A percentile compares a stretch with the other conserved stretches of the same genome.
Evolutionary conservation across 306 rosid genomes (phyloP).

Genomic region (Hippophae tibetana): DNA sequence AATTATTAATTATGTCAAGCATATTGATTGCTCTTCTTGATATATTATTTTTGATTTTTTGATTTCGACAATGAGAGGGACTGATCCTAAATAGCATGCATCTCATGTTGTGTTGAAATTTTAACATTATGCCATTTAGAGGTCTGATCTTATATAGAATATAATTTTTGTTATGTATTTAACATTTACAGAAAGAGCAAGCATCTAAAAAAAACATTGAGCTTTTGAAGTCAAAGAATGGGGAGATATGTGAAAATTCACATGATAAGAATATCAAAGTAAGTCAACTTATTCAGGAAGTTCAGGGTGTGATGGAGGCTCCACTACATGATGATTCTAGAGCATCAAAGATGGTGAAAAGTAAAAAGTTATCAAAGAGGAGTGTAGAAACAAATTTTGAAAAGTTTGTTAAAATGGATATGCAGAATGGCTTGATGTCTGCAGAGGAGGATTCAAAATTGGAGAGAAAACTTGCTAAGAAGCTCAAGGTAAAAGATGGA

Average conservation of each 20-base stretch:
- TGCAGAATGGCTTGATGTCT: conserved; percentile 15
- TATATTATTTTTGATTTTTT: too few relatives aligned
- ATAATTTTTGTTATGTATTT: not conserved
- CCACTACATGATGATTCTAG: conserved; percentile 9
- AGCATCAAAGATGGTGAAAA: conserved; percentile 18
- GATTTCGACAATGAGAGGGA: too few relatives aligned
- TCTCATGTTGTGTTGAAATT: not conserved
- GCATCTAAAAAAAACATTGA: conserved; percentile 13
- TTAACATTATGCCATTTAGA: not conserved
- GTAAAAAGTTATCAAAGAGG: conserved; percentile 20
- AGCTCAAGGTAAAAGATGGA: conserved; percentile 73
- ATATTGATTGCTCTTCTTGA: too few relatives aligned
- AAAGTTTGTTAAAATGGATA: conserved; percentile 27
- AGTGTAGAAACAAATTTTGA: conserved; percentile 34
- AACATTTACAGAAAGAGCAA: conserved; percentile 29
- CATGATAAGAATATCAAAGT: conserved; percentile 15
- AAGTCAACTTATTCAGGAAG: conserved; percentile 10
- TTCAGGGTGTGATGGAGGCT: conserved; percentile 10
- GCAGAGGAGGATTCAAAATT: conserved; percentile 57
- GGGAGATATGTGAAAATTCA: conserved; percentile 12
- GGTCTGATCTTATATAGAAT: not conserved
- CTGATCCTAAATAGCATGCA: too few relatives aligned
- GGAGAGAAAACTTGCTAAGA: conserved; percentile 79
- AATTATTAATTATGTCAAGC: too few relatives aligned
- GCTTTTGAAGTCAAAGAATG: conserved; percentile 17